phyloP scores from a whole-genome alignment of 768 basidiomycete species.

The Amanita muscaria region DNA sequence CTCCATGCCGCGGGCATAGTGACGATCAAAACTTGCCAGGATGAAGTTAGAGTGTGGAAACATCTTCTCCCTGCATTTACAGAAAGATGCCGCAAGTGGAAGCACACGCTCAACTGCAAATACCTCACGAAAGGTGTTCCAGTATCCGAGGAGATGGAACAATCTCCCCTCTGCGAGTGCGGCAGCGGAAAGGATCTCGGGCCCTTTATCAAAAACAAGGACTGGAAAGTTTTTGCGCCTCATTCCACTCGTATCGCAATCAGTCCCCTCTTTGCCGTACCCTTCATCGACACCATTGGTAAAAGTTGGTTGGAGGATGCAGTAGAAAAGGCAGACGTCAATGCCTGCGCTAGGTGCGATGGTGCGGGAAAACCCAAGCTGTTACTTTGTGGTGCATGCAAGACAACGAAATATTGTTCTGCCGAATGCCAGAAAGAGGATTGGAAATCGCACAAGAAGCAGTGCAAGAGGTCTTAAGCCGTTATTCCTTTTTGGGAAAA shows the following conservation, averaged over 20 bases:
- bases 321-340: conserved; percentile 2
- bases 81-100: conserved; percentile 49
- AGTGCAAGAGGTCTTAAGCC: conserved; percentile 3
- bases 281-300: conserved; percentile 35
- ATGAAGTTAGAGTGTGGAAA: conserved; percentile 39
- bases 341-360: conserved; percentile 22
- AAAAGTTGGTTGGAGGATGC: conserved; percentile 5
- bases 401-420: conserved; percentile 26
- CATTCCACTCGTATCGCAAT: conserved; percentile 43
- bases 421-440: conserved; percentile 26
- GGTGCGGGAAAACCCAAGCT: conserved; percentile 20
- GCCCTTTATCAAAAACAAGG: conserved; percentile 20
- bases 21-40: conserved; percentile 16
- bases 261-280: conserved; percentile 43
- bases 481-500: no score
- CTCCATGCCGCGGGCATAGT: conserved; percentile 9
- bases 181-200: conserved; percentile 40
- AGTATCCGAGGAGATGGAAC: conserved; percentile 25
- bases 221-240: conserved; percentile 33
- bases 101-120: conserved; percentile 38
- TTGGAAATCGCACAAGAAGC: conserved; percentile 20
- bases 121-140: conserved; percentile 33
- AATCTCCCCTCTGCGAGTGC: conserved; percentile 42
- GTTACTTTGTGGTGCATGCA: conserved; percentile 21
- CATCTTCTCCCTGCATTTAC: conserved; percentile 39